Evolutionary conservation across 495 filamentous ascomycete species (phyloP).

Genomic region (Annulohypoxylon nitens): DNA sequence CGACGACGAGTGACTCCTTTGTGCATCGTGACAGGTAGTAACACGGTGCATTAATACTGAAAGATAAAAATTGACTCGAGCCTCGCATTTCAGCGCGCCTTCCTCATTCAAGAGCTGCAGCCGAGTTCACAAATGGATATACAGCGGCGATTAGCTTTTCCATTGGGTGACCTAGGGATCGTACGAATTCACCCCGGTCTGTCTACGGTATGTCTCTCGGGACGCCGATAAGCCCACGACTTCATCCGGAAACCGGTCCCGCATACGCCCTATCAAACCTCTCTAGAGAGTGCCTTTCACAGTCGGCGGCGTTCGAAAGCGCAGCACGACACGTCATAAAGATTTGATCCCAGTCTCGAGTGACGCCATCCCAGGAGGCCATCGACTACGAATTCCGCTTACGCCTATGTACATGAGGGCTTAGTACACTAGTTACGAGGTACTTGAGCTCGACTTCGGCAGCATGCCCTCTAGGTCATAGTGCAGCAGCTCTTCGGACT

Average conservation of each 20-base stretch:
- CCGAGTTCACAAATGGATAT: constrained; percentile 7
- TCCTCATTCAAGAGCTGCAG: constrained; percentile 22
- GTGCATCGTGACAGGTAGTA: constrained; percentile 14
- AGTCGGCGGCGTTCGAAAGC: background rate
- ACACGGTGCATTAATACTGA: constrained; percentile 19
- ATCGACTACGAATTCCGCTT: constrained; percentile 6
- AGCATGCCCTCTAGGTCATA: background rate
- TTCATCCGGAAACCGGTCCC: constrained; percentile 19
- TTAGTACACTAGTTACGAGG: constrained; percentile 1
- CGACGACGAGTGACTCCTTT: constrained; percentile 32
- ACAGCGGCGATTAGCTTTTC: constrained; percentile 10
- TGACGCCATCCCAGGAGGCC: constrained; percentile 27
- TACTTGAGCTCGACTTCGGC: background rate
- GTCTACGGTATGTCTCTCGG: constrained; percentile 20
- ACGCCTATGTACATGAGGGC: constrained; percentile 1
- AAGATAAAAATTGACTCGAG: constrained; percentile 13
- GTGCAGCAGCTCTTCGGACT: background rate
- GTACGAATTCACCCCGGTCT: constrained; percentile 17
- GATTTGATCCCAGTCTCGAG: background rate
- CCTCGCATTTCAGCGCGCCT: constrained; percentile 11
- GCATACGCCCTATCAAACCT: constrained; percentile 13
- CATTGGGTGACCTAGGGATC: constrained; percentile 16
- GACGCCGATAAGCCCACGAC: constrained; percentile 4
- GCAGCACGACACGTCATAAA: constrained; percentile 35
- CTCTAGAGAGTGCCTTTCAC: constrained; percentile 2